These are phyloP conservation scores for Dactylellina sp. DNA, from an alignment of 2,329 filamentous ascomycete genomes.

Conservation along the genomic window DNA sequence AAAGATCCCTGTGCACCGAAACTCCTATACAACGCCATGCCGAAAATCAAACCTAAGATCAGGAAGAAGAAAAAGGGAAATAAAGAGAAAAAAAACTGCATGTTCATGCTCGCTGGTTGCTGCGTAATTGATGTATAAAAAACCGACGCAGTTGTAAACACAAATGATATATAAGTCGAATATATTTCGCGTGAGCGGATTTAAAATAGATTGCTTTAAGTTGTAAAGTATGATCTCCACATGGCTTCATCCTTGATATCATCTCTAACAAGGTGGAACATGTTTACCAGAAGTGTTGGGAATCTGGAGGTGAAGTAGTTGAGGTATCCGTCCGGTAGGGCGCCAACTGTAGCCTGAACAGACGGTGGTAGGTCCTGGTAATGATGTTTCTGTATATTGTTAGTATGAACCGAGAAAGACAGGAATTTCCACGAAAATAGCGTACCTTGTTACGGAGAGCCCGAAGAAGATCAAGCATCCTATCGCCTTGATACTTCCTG, in stretches of 20 bases:
- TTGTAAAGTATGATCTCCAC: constrained; percentile 54
- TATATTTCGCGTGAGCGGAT: constrained; percentile 26
- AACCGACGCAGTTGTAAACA: constrained; percentile 28
- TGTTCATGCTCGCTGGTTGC: constrained; percentile 37
- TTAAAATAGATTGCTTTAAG: constrained; percentile 25
- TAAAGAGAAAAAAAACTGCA: constrained; percentile 25
- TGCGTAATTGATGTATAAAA: constrained; percentile 33
- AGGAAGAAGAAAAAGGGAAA: constrained; percentile 12
- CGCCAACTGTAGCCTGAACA: constrained; percentile 78
- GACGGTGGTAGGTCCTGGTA: constrained; percentile 93
- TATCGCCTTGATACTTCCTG: constrained; percentile 77
- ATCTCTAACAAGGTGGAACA: constrained; percentile 65
- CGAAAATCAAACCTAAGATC: constrained; percentile 10
- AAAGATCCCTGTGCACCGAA: constrained; percentile 30
- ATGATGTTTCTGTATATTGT: constrained; percentile 75
- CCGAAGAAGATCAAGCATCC: constrained; percentile 85
- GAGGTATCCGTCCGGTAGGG: constrained; percentile 82
- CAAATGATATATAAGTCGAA: constrained; percentile 30
- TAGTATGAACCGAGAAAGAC: not conserved
- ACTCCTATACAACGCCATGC: constrained; percentile 53
- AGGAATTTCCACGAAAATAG: not conserved
- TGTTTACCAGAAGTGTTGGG: constrained; percentile 76
- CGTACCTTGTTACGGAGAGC: constrained; percentile 84
- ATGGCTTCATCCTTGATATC: constrained; percentile 49
- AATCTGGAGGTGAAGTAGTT: constrained; percentile 85